Conservation (phyloP, 2,329 filamentous ascomycete genomes). For the Sporothrix protearum region DNA sequence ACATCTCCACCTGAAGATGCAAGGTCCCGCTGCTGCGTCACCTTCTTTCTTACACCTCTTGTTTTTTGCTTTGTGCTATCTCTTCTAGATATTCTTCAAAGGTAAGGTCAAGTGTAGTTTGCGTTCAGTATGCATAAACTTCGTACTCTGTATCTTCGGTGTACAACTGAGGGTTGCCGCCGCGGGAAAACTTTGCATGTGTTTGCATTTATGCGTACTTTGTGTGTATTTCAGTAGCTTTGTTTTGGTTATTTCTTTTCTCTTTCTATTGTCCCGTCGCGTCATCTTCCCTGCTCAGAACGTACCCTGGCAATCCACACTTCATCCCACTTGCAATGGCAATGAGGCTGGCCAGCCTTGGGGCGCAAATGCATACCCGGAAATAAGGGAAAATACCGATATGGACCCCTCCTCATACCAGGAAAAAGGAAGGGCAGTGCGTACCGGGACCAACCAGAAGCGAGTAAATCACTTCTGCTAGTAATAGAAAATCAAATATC, state of each 20-base stretch:
- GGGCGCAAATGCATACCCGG: neutral
- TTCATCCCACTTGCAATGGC: neutral
- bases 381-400: neutral
- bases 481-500: slow-evolving; percentile 6
- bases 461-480: neutral
- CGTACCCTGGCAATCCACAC: neutral
- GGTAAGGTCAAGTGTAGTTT: neutral
- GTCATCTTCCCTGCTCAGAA: neutral
- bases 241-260: neutral
- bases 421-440: neutral
- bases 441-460: slow-evolving; percentile 3
- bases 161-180: neutral
- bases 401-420: neutral
- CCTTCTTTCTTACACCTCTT: neutral
- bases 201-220: neutral
- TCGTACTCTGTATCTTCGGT: neutral
- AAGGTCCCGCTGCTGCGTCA: neutral
- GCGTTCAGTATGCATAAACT: neutral
- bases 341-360: slow-evolving; percentile 23
- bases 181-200: neutral
- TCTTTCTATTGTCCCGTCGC: neutral
- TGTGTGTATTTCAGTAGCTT: neutral
- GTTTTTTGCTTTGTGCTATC: neutral
- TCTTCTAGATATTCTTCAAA: neutral
- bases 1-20: neutral